Conservation (phyloP, 2,329 filamentous ascomycete genomes). For the Fusarium veterinarium region DNA sequence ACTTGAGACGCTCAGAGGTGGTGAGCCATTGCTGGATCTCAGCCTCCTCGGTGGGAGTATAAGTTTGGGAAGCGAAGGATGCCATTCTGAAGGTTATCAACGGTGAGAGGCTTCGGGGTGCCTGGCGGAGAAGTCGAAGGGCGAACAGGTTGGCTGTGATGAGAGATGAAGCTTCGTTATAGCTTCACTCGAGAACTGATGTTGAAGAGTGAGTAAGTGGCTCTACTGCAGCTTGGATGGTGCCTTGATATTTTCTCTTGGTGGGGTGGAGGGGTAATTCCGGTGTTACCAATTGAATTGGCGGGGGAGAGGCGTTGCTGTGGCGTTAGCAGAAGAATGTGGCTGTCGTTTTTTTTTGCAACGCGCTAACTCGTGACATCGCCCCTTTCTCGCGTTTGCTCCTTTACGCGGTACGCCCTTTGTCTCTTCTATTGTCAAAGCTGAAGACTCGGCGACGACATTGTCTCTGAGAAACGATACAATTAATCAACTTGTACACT, state of each 20-base stretch:
- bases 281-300: constrained; percentile 2
- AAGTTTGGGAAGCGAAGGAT: constrained; percentile 74
- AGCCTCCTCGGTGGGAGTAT: constrained; percentile 81
- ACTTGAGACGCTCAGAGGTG: constrained; percentile 74
- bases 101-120: constrained; percentile 51
- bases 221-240: background rate
- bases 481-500: constrained; percentile 4
- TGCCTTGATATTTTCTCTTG: constrained; percentile 36
- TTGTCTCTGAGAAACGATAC: constrained; percentile 12
- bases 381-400: constrained; percentile 50
- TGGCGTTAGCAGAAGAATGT: constrained; percentile 14
- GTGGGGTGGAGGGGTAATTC: constrained; percentile 43
- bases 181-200: constrained; percentile 39
- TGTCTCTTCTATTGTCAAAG: background rate
- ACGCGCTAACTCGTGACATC: constrained; percentile 49
- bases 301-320: constrained; percentile 4
- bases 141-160: constrained; percentile 54
- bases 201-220: constrained; percentile 16
- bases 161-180: constrained; percentile 40
- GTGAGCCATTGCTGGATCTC: constrained; percentile 92
- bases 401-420: constrained; percentile 34
- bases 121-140: constrained; percentile 53
- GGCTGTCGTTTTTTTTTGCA: background rate
- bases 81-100: constrained; percentile 65
- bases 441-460: background rate